phyloP scores from a whole-genome alignment of 2,329 filamentous ascomycete genomes.

The Huntiella savannae region DNA sequence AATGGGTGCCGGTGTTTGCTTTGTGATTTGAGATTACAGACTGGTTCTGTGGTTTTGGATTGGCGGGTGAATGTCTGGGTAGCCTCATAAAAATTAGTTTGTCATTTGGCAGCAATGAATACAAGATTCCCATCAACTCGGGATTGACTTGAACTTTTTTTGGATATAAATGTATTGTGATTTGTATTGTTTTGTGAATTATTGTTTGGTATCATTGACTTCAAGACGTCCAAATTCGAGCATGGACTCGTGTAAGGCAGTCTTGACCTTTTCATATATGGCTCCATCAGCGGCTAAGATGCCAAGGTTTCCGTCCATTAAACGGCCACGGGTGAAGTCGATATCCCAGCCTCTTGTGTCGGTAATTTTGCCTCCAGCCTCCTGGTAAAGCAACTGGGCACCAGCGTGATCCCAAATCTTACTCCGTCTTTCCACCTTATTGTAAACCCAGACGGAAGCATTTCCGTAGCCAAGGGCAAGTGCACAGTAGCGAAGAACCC shows the following conservation, averaged over 20 bases:
- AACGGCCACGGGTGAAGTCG: conserved; percentile 29
- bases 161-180: not conserved
- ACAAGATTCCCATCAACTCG: not conserved
- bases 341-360: conserved; percentile 33
- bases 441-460: conserved; percentile 38
- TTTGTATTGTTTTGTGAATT: not conserved
- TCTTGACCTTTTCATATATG: conserved; percentile 23
- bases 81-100: conserved; percentile 1
- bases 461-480: conserved; percentile 34
- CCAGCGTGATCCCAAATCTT: conserved; percentile 44
- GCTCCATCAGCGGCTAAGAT: conserved; percentile 32
- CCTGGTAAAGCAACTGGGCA: conserved; percentile 38
- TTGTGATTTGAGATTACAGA: not conserved
- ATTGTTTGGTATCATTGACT: not conserved
- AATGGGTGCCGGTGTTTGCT: not conserved
- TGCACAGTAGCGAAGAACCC: conserved; percentile 36
- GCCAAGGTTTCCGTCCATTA: conserved; percentile 31
- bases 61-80: not conserved
- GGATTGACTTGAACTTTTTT: not conserved
- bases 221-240: conserved; percentile 6
- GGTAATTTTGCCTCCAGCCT: conserved; percentile 34
- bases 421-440: conserved; percentile 25
- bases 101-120: not conserved
- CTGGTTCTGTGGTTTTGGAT: not conserved
- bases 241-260: conserved; percentile 14